A percentile compares a stretch with the other conserved stretches of the same genome.
Conservation (phyloP, 352 stramenopile genomes). For the Phytophthora citricola region DNA sequence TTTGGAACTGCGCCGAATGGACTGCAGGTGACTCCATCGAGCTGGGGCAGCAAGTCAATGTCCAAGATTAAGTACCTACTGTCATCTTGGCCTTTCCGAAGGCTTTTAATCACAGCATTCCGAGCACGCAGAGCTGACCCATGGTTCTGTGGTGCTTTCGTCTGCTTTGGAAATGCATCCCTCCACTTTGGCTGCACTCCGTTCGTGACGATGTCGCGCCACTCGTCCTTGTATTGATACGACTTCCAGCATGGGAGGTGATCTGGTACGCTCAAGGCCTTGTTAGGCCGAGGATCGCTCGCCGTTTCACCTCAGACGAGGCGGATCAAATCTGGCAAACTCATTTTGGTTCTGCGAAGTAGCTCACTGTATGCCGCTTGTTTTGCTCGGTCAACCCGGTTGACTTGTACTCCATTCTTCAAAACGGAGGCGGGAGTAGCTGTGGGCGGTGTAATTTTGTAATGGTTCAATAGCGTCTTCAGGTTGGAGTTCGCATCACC, state of each 20-base stretch:
- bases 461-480: too few relatives aligned
- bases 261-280: conserved; percentile 5
- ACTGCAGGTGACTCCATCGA: conserved; percentile 13
- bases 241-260: neutral
- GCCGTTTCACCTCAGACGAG: neutral
- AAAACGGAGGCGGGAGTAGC: too few relatives aligned
- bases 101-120: conserved; percentile 17
- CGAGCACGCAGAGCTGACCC: neutral
- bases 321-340: conserved; percentile 10
- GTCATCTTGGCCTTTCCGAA: conserved; percentile 17
- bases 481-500: too few relatives aligned
- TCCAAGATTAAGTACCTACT: conserved; percentile 22
- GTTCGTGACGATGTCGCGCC: conserved; percentile 8
- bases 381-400: conserved; percentile 12
- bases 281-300: conserved; percentile 2
- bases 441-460: too few relatives aligned
- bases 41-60: neutral
- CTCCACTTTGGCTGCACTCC: too few relatives aligned
- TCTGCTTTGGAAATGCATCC: neutral
- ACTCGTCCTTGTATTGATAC: conserved; percentile 1
- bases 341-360: conserved; percentile 7
- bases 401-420: neutral
- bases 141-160: neutral
- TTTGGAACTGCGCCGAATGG: conserved; percentile 24
- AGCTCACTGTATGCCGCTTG: conserved; percentile 14